Evolutionary conservation across 257 asterid genomes (phyloP).

Genomic region (Handroanthus guayacan): DNA sequence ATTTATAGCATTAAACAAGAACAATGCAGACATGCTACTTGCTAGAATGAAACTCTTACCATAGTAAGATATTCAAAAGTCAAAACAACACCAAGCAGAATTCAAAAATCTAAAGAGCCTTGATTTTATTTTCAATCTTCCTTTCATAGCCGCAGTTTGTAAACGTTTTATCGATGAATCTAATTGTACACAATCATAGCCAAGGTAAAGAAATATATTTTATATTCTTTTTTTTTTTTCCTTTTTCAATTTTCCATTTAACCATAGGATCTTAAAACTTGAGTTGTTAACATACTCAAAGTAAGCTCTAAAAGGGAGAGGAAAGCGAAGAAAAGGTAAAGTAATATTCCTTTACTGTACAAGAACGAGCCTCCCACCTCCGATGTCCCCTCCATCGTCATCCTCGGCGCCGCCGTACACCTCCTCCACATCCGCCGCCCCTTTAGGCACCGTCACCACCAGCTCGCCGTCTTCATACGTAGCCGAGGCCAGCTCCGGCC

Average conservation of each 20-base stretch:
- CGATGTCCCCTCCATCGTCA: slow-evolving; percentile 42
- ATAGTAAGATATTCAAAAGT: background rate
- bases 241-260: slow-evolving; percentile 2
- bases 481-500: slow-evolving; percentile 66
- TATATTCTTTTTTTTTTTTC: background rate
- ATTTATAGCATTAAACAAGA: background rate
- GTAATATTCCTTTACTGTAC: slow-evolving; percentile 48
- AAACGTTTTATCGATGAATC: background rate
- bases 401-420: slow-evolving; percentile 21
- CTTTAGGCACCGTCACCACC: slow-evolving; percentile 78
- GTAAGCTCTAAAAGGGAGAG: background rate
- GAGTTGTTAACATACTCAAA: slow-evolving; percentile 10
- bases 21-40: background rate
- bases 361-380: slow-evolving; percentile 56
- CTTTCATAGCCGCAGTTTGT: background rate
- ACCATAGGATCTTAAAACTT: background rate
- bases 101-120: too few relatives aligned
- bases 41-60: background rate
- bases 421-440: slow-evolving; percentile 35
- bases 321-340: slow-evolving; percentile 3
- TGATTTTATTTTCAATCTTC: background rate
- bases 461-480: slow-evolving; percentile 67
- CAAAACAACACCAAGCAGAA: background rate
- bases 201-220: background rate
- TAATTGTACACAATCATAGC: background rate